Evolutionary conservation across 2,329 filamentous ascomycete genomes (phyloP).

Genomic region (Niveomyces coronatus): DNA sequence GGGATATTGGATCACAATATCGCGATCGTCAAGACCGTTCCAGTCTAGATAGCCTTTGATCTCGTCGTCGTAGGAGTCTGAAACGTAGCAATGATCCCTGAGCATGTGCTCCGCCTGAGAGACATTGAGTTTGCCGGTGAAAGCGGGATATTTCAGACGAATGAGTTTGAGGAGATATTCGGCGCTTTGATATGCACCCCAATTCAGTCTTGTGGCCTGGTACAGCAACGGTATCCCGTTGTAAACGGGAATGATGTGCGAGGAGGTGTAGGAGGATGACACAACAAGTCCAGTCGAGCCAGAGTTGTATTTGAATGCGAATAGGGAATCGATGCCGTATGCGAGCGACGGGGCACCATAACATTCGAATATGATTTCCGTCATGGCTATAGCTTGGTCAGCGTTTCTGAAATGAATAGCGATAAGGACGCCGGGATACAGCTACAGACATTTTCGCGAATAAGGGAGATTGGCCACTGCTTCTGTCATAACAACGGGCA

Average conservation of each 20-base stretch:
- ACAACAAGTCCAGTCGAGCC: constrained; percentile 81
- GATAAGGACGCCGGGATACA: not conserved
- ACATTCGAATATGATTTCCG: constrained; percentile 92
- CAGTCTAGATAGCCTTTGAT: constrained; percentile 72
- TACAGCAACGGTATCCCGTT: constrained; percentile 74
- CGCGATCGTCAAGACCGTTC: constrained; percentile 82
- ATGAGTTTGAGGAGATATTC: constrained; percentile 90
- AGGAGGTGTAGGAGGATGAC: constrained; percentile 86
- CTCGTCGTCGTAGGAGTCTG: constrained; percentile 72
- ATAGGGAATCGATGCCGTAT: constrained; percentile 92
- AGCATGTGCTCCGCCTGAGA: constrained; percentile 84
- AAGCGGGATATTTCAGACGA: constrained; percentile 81
- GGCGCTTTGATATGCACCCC: constrained; percentile 82
- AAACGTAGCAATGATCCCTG: constrained; percentile 81
- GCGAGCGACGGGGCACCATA: constrained; percentile 84
- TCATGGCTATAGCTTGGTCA: constrained; percentile 60
- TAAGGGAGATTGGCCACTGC: constrained; percentile 86
- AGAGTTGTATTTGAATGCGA: constrained; percentile 88
- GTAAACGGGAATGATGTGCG: constrained; percentile 88
- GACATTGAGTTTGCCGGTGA: constrained; percentile 74
- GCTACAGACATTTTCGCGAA: constrained; percentile 65
- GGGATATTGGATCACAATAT: constrained; percentile 84
- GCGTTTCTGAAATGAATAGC: constrained; percentile 2
- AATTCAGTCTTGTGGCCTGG: constrained; percentile 83
- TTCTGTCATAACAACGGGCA: constrained; percentile 92